Base-by-base conservation (phyloP, 1,284 basidiomycete genomes). In the Pyrrhoderma lamaoense region DNA sequence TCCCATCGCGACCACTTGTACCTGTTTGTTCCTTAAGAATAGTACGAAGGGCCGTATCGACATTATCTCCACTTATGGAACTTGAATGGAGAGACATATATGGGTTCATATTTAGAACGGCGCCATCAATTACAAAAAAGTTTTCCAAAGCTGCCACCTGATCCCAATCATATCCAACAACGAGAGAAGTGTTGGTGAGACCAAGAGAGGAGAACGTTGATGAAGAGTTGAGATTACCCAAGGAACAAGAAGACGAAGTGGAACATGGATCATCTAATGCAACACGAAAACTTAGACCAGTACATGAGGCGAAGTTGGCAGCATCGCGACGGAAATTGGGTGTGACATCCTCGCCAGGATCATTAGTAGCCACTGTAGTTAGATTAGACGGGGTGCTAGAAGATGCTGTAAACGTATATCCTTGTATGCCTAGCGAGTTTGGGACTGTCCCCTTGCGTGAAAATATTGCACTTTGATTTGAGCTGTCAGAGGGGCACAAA, bases 101-200 rank as follows among this genome's bases (percentile, higher is more conserved):
- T 0, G 93, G 85, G 44, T 75, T 75, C 72, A 99, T 80, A 69
- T 99, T 97, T 63, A 99, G 83, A 34, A 99, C 96, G 35, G 82
- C 77, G 22, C 96, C 96, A 62, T 98, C 93, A 52, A 99, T 70
- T 37, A 98, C 93, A 58, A 96, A 70, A 67, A 87, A 93, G 64
- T 86, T 79, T 35, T 71, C 59, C 18, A 88, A 69, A 23, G 60
- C 62, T 1, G 83, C 75, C 27, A 96, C 84, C 62, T 95, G 88
- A 36, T 77, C 74, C 93, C 93, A 97, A 52, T 85, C 82, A 64
- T 94, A 96, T 9, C 93, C 93, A 35, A 89, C 82, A 49, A 80
- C 68, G 47, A 79, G 71, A 0, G 71, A 68, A 5, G 85, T 87
- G 61, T 87, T 82, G 35, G 70, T 63, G 46, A 96, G 73, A 13